Evolutionary conservation across 768 basidiomycete genomes (phyloP).

Genomic region (Lentinula aciculospora): DNA sequence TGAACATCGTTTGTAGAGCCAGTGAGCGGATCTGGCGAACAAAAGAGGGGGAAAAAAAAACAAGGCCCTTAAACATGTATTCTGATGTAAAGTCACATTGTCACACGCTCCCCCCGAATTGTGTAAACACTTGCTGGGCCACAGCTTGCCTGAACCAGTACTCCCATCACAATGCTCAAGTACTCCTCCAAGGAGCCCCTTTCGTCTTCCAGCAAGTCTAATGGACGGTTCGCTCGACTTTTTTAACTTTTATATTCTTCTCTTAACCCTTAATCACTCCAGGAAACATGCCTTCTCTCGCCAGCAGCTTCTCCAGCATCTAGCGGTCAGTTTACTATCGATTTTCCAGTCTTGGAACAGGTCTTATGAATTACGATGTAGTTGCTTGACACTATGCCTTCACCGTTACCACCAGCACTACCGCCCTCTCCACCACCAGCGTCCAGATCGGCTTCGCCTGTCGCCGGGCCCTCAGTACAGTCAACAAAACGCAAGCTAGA

Average conservation of each 20-base stretch:
- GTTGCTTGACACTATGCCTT: constrained; percentile 36
- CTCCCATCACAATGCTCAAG: constrained; percentile 9
- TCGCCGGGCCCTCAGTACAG: constrained; percentile 25
- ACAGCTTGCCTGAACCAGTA: constrained; percentile 1
- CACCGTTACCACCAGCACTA: constrained; percentile 38
- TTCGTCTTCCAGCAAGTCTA: not conserved
- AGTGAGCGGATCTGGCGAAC: not conserved
- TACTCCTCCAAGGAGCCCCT: not conserved
- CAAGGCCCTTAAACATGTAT: not conserved
- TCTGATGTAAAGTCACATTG: constrained; percentile 1
- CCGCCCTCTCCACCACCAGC: constrained; percentile 49
- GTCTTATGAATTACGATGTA: constrained; percentile 16
- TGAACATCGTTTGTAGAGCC: not conserved
- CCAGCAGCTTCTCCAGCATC: constrained; percentile 42
- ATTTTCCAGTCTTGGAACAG: constrained; percentile 6
- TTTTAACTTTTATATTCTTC: not conserved
- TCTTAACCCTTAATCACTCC: not conserved
- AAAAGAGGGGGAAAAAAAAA: not conserved
- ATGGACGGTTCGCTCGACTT: not conserved
- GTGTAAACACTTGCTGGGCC: constrained; percentile 3
- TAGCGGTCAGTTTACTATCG: constrained; percentile 30
- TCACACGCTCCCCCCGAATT: constrained; percentile 2
- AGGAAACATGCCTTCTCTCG: constrained; percentile 20
- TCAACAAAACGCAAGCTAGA: constrained; percentile 39
- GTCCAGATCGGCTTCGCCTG: constrained; percentile 44